phyloP scores from a whole-genome alignment of 2,329 filamentous ascomycete species.

The Cytospora schulzeri region DNA sequence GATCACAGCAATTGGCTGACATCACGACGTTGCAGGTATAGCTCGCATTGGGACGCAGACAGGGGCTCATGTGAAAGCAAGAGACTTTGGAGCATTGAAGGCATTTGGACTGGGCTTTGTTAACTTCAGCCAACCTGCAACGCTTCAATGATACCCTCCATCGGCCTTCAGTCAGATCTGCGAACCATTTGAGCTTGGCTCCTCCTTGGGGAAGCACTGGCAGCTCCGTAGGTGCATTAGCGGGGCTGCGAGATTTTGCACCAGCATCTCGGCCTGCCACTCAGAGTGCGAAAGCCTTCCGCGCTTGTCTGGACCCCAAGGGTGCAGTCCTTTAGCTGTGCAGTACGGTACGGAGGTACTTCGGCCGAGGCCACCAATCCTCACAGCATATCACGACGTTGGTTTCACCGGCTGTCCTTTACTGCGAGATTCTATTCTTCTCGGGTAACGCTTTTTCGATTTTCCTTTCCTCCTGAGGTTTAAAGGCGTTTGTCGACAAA shows the following conservation, averaged over 20 bases:
- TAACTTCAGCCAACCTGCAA: conserved; percentile 4
- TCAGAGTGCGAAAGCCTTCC: neutral
- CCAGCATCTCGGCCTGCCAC: conserved; percentile 17
- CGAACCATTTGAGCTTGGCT: conserved; percentile 17
- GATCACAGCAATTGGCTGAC: conserved; percentile 15
- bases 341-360: neutral
- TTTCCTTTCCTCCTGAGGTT: neutral
- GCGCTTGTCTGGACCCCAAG: conserved; percentile 13
- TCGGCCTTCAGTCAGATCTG: conserved; percentile 14
- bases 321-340: conserved; percentile 11
- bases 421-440: neutral
- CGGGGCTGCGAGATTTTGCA: conserved; percentile 20
- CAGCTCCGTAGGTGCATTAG: conserved; percentile 24
- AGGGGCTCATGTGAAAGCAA: neutral
- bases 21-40: conserved; percentile 1
- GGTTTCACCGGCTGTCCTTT: neutral
- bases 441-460: neutral
- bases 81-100: neutral
- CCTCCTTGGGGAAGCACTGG: conserved; percentile 13
- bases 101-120: neutral
- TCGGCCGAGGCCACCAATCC: neutral
- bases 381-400: neutral
- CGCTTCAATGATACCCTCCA: conserved; percentile 19
- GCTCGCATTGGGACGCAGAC: neutral
- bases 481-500: neutral